Evolutionary conservation across 129 eudicot species (phyloP).

Genomic region (Erigeron canadensis): DNA sequence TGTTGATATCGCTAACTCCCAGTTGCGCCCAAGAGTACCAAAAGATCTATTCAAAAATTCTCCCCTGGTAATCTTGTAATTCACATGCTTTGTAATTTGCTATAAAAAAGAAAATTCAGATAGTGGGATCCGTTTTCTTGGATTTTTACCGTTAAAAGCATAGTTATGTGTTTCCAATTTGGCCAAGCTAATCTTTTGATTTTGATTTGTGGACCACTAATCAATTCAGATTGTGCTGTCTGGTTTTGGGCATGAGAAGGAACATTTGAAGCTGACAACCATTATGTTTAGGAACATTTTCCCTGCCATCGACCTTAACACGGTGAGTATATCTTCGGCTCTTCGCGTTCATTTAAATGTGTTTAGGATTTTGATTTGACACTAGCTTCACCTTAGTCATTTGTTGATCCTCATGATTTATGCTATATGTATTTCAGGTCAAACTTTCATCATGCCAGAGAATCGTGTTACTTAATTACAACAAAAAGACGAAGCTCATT

Average conservation of each 20-base stretch:
- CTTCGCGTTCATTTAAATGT: neutral
- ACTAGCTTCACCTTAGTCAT: neutral
- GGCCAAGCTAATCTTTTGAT: neutral
- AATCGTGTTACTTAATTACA: slow-evolving; percentile 83
- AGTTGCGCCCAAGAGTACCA: slow-evolving; percentile 86
- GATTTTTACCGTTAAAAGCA: neutral
- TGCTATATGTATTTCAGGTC: slow-evolving; percentile 50
- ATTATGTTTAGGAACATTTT: slow-evolving; percentile 93
- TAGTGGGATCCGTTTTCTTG: too few species aligned
- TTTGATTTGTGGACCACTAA: neutral
- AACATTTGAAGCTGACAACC: slow-evolving; percentile 82
- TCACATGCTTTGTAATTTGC: neutral
- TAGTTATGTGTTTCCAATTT: neutral
- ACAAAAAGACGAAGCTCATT: slow-evolving; percentile 87
- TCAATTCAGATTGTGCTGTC: slow-evolving; percentile 77
- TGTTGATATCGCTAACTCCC: slow-evolving; percentile 76
- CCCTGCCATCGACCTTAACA: slow-evolving; percentile 91
- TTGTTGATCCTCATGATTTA: neutral
- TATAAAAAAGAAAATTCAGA: too few species aligned
- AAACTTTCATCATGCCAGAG: slow-evolving; percentile 94
- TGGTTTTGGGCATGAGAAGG: slow-evolving; percentile 91
- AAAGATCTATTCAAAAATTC: slow-evolving; percentile 78
- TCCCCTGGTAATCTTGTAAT: slow-evolving; percentile 63
- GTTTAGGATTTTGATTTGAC: neutral
- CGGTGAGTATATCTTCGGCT: slow-evolving; percentile 50